Evolutionary conservation across 805 yeast species (phyloP).

Genomic region (Torulaspora delbrueckii): DNA sequence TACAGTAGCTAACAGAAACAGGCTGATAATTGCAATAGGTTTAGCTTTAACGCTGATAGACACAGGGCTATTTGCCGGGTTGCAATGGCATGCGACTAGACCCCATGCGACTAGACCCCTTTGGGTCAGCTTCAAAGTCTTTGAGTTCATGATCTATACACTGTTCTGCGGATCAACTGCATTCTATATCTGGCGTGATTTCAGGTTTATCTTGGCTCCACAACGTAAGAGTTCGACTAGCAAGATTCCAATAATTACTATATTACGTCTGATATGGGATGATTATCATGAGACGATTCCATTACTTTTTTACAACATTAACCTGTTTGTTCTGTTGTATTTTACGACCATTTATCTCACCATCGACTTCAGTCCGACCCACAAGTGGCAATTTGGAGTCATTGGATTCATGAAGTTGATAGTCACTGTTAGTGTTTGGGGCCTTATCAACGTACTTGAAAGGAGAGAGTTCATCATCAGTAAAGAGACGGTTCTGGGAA

Average conservation of each 20-base stretch:
- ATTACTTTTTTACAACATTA: constrained; percentile 23
- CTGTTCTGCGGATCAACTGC: constrained; percentile 15
- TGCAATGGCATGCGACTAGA: not conserved
- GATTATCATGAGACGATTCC: constrained; percentile 30
- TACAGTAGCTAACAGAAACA: constrained; percentile 18
- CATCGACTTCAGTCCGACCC: not conserved
- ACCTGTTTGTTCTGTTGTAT: constrained; percentile 18
- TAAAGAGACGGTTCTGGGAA: constrained; percentile 31
- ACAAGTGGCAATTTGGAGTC: constrained; percentile 26
- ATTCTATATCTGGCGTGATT: constrained; percentile 25
- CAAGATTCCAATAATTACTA: constrained; percentile 5
- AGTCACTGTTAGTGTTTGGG: constrained; percentile 34
- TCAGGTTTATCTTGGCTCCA: constrained; percentile 25
- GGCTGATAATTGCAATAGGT: constrained; percentile 18
- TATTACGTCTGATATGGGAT: constrained; percentile 20
- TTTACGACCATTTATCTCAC: constrained; percentile 18
- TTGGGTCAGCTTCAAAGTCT: constrained; percentile 3
- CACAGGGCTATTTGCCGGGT: constrained; percentile 13
- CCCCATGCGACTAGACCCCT: not conserved
- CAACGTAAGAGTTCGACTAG: constrained; percentile 9
- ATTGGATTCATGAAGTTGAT: constrained; percentile 24
- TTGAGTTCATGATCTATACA: constrained; percentile 16
- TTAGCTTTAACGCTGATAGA: constrained; percentile 11
- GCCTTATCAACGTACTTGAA: constrained; percentile 30
- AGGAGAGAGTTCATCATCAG: constrained; percentile 25